Evolutionary conservation across 345 rosid species (phyloP).

Genomic region (Euclidium syriacum): DNA sequence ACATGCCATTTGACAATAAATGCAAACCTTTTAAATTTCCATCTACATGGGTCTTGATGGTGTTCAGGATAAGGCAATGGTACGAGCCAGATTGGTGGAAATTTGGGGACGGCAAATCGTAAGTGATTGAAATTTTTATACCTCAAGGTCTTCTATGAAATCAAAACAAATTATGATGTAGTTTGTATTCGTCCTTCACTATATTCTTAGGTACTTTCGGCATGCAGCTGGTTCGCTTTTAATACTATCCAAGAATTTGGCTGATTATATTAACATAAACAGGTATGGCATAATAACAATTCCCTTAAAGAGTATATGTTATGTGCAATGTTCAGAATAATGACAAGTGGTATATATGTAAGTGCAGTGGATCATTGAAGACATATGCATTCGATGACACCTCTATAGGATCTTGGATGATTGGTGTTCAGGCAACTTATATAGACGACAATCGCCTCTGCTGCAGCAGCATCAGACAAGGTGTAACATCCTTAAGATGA

Average conservation of each 20-base stretch:
- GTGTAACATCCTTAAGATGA: slow-evolving; percentile 25
- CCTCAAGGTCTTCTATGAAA: background rate
- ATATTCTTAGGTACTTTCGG: slow-evolving; percentile 74
- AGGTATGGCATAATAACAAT: slow-evolving; percentile 38
- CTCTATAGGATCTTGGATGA: slow-evolving; percentile 96
- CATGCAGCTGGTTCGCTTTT: slow-evolving; percentile 74
- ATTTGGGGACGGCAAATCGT: slow-evolving; percentile 92
- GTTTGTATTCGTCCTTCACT: background rate
- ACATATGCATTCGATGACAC: slow-evolving; percentile 77
- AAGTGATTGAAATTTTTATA: slow-evolving; percentile 36
- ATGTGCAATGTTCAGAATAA: background rate
- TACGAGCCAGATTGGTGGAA: slow-evolving; percentile 99
- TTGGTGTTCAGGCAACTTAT: slow-evolving; percentile 82
- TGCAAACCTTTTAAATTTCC: background rate
- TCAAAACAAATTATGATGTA: slow-evolving; percentile 4
- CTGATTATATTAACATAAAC: slow-evolving; percentile 75
- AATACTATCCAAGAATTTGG: slow-evolving; percentile 79
- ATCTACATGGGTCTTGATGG: slow-evolving; percentile 15
- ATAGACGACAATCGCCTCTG: slow-evolving; percentile 90
- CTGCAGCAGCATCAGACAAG: slow-evolving; percentile 84
- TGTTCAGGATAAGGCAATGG: slow-evolving; percentile 82
- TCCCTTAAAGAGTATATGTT: slow-evolving; percentile 10
- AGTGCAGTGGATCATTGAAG: slow-evolving; percentile 86
- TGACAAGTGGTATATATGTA: background rate
- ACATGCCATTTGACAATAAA: background rate